Evolutionary conservation across 352 stramenopile genomes (phyloP), one percentile per base, ranked within the genome.

Genomic region (Pythium monospermum): DNA sequence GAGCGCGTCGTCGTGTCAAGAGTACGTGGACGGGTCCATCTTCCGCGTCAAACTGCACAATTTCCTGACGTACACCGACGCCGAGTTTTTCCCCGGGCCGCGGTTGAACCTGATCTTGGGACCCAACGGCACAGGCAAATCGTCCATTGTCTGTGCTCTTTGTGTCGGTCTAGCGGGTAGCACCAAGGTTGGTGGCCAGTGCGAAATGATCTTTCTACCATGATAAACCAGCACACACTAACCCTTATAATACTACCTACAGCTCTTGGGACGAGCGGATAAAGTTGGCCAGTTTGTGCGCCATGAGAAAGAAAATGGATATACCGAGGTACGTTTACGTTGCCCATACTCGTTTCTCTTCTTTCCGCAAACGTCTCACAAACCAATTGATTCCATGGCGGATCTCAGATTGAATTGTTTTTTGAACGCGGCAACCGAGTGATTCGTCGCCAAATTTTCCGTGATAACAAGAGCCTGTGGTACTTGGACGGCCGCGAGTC

Each of bases 31-130:
- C 55, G 84, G 85, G 7, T 87, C 77, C 12, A 95, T 98, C 68
- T 88, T 83, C 56, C 80, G 91, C 65, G 71, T 98, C 18, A 82
- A 82, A 65, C 70, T 98, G 52, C 76, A 96, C 67, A 97, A 98
- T 68, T 98, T 98, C 51, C 73, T 98, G 15, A 98, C 90, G 7
- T 96, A 97, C 76, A 76, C 69, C 12, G 83, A 97, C 51, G 78
- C 82, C 19, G 90, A 96, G 60, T 94, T 98, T 43, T 76, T 64
- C 51, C 91, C 94, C 0, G 91, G 93, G 0, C 93, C 92, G 40
- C 83, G 96, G 10, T 77, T 99, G 8, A 99, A 99, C 64, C 81
- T 99, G 44, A 96, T 99, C 39, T 71, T 99, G 30, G 97, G 96
- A 1, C 94, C 96, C 2, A 99, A 99, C 55, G 97, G 97, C 32